Conservation (phyloP, 345 rosid species). For the Aethionema arabicum region DNA sequence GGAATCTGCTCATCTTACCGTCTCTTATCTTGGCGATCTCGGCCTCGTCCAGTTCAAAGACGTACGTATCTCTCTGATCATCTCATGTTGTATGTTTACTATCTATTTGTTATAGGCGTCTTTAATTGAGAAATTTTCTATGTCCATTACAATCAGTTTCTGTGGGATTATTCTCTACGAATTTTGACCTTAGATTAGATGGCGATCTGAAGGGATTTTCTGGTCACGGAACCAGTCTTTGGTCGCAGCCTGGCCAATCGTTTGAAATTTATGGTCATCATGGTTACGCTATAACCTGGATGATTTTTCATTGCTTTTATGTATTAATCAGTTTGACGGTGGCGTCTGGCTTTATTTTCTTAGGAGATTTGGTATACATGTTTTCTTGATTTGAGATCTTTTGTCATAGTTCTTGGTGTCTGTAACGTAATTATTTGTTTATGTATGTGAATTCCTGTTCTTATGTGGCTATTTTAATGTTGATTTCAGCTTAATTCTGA, state of each 20-base stretch:
- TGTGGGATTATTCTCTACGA: not conserved
- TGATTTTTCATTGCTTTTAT: no score
- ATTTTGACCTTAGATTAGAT: conserved; percentile 1
- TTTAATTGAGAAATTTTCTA: conserved; percentile 1
- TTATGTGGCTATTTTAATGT: conserved; percentile 23
- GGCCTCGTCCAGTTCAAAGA: conserved; percentile 96
- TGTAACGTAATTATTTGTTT: no score
- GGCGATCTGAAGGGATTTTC: not conserved
- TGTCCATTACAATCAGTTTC: conserved; percentile 9
- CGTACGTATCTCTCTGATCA: conserved; percentile 53
- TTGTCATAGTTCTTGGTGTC: no score
- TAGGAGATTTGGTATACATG: no score
- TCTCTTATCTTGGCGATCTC: conserved; percentile 86
- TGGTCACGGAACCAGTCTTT: no score
- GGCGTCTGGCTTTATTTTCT: no score
- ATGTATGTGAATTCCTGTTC: not conserved
- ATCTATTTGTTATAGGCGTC: not conserved
- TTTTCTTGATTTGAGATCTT: no score
- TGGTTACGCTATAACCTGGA: no score
- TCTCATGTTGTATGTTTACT: not conserved
- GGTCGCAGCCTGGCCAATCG: no score
- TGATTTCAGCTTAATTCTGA: conserved; percentile 79
- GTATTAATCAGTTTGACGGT: no score
- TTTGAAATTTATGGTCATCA: no score
- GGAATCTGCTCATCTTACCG: conserved; percentile 86